phyloP scores from a whole-genome alignment of 2,329 filamentous ascomycete species.

The Rhynchosporium secalis region DNA sequence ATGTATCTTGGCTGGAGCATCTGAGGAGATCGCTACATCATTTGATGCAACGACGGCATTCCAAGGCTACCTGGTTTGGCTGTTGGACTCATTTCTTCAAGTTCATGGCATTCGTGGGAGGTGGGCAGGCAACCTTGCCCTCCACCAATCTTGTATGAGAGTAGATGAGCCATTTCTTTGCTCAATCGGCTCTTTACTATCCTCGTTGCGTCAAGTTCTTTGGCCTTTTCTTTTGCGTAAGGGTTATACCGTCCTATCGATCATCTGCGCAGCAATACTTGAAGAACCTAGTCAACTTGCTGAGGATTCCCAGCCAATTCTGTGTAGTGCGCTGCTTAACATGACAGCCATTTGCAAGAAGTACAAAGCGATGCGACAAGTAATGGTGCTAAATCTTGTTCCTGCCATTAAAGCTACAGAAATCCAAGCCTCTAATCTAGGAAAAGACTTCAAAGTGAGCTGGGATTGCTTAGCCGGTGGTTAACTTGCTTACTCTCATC shows the following conservation, averaged over 20 bases:
- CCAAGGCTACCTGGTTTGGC: constrained; percentile 39
- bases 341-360: constrained; percentile 31
- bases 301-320: constrained; percentile 18
- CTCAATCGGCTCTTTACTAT: constrained; percentile 33
- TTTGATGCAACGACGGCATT: constrained; percentile 37
- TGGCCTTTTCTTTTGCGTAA: constrained; percentile 36
- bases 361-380: constrained; percentile 30
- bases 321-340: constrained; percentile 33
- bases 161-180: constrained; percentile 23
- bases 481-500: constrained; percentile 17
- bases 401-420: constrained; percentile 29
- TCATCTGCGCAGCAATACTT: constrained; percentile 35
- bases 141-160: constrained; percentile 22
- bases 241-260: constrained; percentile 35
- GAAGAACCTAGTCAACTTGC: constrained; percentile 23
- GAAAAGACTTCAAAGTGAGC: constrained; percentile 36
- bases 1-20: constrained; percentile 36
- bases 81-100: constrained; percentile 37
- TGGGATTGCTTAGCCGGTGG: neutral
- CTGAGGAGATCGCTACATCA: constrained; percentile 30
- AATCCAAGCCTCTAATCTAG: constrained; percentile 12
- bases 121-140: constrained; percentile 19
- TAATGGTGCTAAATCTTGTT: constrained; percentile 30
- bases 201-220: constrained; percentile 23
- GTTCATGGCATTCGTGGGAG: constrained; percentile 31